A percentile compares a stretch with the other conserved stretches of the same genome.
Evolutionary conservation across 129 eudicot genomes (phyloP).

Genomic region (Centaurea solstitialis): DNA sequence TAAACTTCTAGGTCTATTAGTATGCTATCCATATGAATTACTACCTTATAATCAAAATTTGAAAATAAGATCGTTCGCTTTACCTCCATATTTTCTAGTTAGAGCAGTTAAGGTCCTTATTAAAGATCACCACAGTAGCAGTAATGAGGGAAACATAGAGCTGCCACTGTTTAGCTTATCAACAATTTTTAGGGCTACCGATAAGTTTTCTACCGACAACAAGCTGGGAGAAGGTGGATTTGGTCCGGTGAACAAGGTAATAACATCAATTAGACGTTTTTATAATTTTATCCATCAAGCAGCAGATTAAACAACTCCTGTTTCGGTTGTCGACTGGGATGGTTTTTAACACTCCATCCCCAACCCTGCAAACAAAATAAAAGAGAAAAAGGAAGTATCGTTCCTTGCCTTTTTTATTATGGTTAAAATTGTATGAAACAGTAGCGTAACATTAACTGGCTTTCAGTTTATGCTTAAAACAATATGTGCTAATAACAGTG

Average conservation of each 20-base stretch:
- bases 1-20: background rate
- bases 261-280: background rate
- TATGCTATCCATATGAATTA: no score
- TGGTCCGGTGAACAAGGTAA: slow-evolving; percentile 24
- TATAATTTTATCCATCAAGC: no score
- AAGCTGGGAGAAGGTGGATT: slow-evolving; percentile 42
- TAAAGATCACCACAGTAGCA: background rate
- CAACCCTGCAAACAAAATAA: background rate
- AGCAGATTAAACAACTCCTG: no score
- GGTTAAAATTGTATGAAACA: no score
- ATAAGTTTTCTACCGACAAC: slow-evolving; percentile 13
- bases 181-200: slow-evolving; percentile 23
- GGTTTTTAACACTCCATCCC: background rate
- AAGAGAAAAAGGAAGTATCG: no score
- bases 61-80: background rate
- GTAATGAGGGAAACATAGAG: background rate
- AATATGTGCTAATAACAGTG: no score
- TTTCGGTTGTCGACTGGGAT: no score
- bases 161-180: slow-evolving; percentile 11
- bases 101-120: no score
- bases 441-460: no score
- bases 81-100: background rate
- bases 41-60: background rate
- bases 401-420: no score
- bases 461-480: no score